A percentile compares a stretch with the other conserved stretches of the same genome.
phyloP scores from a whole-genome alignment of 805 yeast species.

The Nakazawaea ernobii region DNA sequence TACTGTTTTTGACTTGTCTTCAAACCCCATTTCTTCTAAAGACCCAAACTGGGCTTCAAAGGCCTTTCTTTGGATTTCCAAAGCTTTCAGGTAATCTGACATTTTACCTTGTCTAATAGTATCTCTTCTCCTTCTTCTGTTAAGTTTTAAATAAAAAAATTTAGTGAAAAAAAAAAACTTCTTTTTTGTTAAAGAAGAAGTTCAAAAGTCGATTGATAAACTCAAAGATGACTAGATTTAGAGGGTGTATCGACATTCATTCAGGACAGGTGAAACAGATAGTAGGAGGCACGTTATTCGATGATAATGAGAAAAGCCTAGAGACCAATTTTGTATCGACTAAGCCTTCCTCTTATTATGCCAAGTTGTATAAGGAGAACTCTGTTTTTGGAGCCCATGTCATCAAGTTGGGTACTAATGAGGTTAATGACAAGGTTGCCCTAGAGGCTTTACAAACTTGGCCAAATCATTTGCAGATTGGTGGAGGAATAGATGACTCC shows the following conservation, averaged over 20 bases:
- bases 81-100: conserved; percentile 11
- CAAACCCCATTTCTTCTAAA: conserved; percentile 29
- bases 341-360: conserved; percentile 70
- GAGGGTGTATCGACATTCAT: conserved; percentile 95
- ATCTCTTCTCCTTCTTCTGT: background rate
- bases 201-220: conserved; percentile 2
- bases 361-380: conserved; percentile 57
- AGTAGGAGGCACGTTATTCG: conserved; percentile 82
- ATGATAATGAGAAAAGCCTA: conserved; percentile 37
- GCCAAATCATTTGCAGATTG: conserved; percentile 75
- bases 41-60: conserved; percentile 42
- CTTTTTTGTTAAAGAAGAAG: background rate
- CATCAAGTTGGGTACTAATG: conserved; percentile 77
- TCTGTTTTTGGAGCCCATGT: conserved; percentile 79
- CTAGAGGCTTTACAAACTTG: conserved; percentile 64
- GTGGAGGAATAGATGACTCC: conserved; percentile 80
- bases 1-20: conserved; percentile 16
- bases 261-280: conserved; percentile 94
- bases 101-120: background rate
- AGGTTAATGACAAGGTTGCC: conserved; percentile 80
- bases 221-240: conserved; percentile 66
- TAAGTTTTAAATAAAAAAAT: background rate
- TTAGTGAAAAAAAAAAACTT: background rate
- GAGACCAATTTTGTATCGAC: conserved; percentile 76
- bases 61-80: conserved; percentile 37